These are phyloP conservation scores for Carex cristatella DNA, from an alignment of 176 grass and related monocot species.

Conservation along the genomic window DNA sequence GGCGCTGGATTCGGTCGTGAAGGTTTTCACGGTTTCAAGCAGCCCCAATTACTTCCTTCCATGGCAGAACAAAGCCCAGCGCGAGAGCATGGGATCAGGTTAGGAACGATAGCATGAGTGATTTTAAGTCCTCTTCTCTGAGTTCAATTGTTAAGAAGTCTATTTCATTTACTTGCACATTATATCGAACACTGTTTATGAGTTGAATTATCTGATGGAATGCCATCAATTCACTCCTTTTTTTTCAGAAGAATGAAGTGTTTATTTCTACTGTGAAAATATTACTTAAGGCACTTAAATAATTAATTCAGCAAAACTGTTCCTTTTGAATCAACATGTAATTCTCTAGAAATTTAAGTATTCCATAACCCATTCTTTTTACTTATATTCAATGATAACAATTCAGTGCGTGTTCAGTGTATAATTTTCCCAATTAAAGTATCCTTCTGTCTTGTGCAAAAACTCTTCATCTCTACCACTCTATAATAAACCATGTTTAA, in stretches of 20 bases:
- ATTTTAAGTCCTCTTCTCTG: not conserved
- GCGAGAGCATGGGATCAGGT: constrained; percentile 97
- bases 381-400: not conserved
- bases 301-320: not conserved
- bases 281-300: not conserved
- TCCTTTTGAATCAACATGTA: not conserved
- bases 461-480: not conserved
- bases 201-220: not conserved
- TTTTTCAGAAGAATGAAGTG: too few relatives aligned
- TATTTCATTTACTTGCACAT: not conserved
- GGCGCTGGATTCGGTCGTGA: constrained; percentile 89
- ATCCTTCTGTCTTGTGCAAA: not conserved
- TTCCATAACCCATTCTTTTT: not conserved
- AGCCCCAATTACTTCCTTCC: constrained; percentile 94
- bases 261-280: not conserved
- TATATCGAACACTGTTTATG: not conserved
- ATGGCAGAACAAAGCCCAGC: constrained; percentile 98
- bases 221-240: not conserved
- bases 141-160: not conserved
- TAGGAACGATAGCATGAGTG: not conserved
- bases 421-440: not conserved
- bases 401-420: not conserved
- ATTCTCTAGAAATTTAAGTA: not conserved
- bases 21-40: constrained; percentile 96
- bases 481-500: not conserved